A percentile compares a stretch with the other conserved stretches of the same genome.
phyloP scores from a whole-genome alignment of 179 eudicot genomes.

The Drosera spatulata region DNA sequence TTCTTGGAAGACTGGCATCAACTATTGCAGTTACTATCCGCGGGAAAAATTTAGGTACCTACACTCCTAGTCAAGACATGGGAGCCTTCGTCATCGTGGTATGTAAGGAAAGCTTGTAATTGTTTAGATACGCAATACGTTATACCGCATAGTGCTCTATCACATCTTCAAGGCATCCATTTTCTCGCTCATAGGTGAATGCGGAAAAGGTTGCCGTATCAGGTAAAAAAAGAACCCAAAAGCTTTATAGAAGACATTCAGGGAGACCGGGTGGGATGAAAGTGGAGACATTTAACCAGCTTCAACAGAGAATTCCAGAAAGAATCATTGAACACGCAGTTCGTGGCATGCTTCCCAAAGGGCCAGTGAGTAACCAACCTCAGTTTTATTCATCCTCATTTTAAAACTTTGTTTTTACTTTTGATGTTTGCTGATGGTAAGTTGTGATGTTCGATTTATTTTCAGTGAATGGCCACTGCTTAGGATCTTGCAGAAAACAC shows the following conservation, averaged over 20 bases:
- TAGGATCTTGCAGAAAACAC: too few species aligned
- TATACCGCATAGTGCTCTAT: not conserved
- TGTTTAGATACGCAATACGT: not conserved
- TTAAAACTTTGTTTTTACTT: not conserved
- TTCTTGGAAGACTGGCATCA: constrained; percentile 87
- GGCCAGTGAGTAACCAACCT: constrained; percentile 42
- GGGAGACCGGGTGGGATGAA: constrained; percentile 99
- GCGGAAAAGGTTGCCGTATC: constrained; percentile 94
- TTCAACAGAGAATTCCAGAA: constrained; percentile 92
- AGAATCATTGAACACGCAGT: constrained; percentile 95
- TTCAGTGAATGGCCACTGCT: too few species aligned
- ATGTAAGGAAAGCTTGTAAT: constrained; percentile 13
- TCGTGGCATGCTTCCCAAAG: constrained; percentile 98
- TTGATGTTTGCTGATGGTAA: too few species aligned
- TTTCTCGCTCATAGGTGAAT: constrained; percentile 35
- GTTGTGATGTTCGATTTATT: too few species aligned
- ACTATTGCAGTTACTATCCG: constrained; percentile 71
- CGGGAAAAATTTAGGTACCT: constrained; percentile 82
- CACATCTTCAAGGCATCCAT: not conserved
- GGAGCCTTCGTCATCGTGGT: constrained; percentile 97
- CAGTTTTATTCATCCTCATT: not conserved
- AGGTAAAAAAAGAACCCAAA: constrained; percentile 82
- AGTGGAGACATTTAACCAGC: constrained; percentile 92
- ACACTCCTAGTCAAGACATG: constrained; percentile 94
- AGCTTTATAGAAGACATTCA: constrained; percentile 88